Evolutionary conservation across 2,329 filamentous ascomycete species (phyloP).

Genomic region (Monosporascus sp.): DNA sequence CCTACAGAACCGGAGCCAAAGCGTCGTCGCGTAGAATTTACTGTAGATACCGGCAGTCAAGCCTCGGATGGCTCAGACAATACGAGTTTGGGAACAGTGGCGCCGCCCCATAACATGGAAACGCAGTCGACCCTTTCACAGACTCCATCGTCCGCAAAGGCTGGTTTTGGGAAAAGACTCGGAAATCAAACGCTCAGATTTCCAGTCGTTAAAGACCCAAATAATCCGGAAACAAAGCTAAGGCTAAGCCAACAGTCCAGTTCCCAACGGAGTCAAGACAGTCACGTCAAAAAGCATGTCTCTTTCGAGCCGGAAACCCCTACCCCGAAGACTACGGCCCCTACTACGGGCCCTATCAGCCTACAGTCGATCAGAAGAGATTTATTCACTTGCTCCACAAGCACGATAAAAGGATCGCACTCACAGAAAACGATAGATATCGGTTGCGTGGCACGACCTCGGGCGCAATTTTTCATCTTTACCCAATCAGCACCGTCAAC

Average conservation of each 20-base stretch:
- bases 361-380: constrained; percentile 10
- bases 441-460: constrained; percentile 18
- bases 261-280: constrained; percentile 44
- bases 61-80: neutral
- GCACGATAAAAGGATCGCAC: constrained; percentile 7
- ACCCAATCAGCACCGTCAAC: constrained; percentile 27
- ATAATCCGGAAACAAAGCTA: constrained; percentile 56
- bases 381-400: constrained; percentile 12
- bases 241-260: constrained; percentile 62
- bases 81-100: neutral
- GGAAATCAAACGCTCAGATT: constrained; percentile 51
- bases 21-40: constrained; percentile 23
- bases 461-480: constrained; percentile 26
- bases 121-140: constrained; percentile 15
- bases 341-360: constrained; percentile 1
- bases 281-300: constrained; percentile 28
- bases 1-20: constrained; percentile 16
- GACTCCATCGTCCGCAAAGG: constrained; percentile 9
- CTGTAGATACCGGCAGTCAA: constrained; percentile 2
- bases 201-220: constrained; percentile 71
- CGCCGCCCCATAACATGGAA: constrained; percentile 1
- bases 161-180: constrained; percentile 35
- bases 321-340: constrained; percentile 4
- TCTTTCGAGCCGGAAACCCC: constrained; percentile 24
- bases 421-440: constrained; percentile 12